A percentile compares a stretch with the other conserved stretches of the same genome.
phyloP scores from a whole-genome alignment of 2,329 filamentous ascomycete genomes.

The Xylaria hypoxylon region DNA sequence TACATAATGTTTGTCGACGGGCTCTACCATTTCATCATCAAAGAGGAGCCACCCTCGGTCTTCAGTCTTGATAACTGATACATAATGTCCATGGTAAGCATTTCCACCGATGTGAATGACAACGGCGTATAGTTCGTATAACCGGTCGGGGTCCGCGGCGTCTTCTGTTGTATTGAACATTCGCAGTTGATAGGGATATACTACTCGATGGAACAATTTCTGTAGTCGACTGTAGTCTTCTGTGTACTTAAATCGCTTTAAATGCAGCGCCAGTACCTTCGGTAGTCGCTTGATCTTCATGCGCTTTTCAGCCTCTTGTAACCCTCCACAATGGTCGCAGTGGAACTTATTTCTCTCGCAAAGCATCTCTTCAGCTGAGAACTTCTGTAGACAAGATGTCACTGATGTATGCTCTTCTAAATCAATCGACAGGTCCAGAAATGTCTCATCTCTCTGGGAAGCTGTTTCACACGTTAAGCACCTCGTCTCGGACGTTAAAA shows the following conservation, averaged over 20 bases:
- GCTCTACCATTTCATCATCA: constrained; percentile 98
- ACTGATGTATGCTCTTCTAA: constrained; percentile 95
- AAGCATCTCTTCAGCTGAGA: constrained; percentile 98
- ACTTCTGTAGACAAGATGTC: constrained; percentile 93
- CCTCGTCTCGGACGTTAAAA: constrained; percentile 93
- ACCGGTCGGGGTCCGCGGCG: constrained; percentile 88
- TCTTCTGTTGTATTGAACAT: constrained; percentile 98
- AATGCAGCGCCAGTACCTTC: constrained; percentile 88
- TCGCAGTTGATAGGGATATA: constrained; percentile 95
- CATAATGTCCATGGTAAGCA: constrained; percentile 97
- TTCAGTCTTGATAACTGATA: constrained; percentile 96
- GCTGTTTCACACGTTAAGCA: constrained; percentile 96
- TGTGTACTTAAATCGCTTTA: constrained; percentile 98
- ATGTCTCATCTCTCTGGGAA: constrained; percentile 94
- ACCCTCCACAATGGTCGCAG: constrained; percentile 94
- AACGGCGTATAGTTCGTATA: constrained; percentile 97
- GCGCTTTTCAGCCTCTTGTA: constrained; percentile 97
- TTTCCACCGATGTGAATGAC: constrained; percentile 97
- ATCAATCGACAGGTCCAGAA: constrained; percentile 95
- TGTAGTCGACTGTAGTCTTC: constrained; percentile 93
- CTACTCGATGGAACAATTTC: constrained; percentile 95
- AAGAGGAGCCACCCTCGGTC: constrained; percentile 96
- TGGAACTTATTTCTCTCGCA: constrained; percentile 99
- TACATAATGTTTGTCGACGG: constrained; percentile 95
- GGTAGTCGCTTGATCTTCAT: constrained; percentile 99